phyloP scores from a whole-genome alignment of 768 basidiomycete genomes.

The Russula vinacea region DNA sequence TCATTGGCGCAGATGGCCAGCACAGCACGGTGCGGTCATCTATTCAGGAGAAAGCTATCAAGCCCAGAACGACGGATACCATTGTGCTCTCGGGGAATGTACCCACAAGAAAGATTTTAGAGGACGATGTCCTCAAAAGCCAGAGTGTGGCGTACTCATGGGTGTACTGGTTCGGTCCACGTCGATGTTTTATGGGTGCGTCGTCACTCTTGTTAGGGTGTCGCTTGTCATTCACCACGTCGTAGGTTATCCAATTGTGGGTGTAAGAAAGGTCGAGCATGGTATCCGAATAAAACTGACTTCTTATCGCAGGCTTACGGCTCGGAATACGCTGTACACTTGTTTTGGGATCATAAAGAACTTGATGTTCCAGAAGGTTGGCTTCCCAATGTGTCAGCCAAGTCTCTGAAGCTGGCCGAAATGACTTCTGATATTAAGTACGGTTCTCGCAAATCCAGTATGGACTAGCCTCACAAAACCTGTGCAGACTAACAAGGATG shows the following conservation, averaged over 20 bases:
- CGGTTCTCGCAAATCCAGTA: background rate
- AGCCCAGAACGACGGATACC: slow-evolving; percentile 18
- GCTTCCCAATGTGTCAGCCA: slow-evolving; percentile 12
- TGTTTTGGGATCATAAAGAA: slow-evolving; percentile 21
- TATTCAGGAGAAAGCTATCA: slow-evolving; percentile 8
- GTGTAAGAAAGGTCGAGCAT: background rate
- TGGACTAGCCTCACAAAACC: background rate
- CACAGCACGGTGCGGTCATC: slow-evolving; percentile 23
- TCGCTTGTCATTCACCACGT: background rate
- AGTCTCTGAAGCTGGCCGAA: slow-evolving; percentile 7
- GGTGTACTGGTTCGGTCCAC: slow-evolving; percentile 24
- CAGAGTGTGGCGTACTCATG: slow-evolving; percentile 11
- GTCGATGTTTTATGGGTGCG: slow-evolving; percentile 21
- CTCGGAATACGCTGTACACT: slow-evolving; percentile 18
- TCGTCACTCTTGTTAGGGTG: background rate
- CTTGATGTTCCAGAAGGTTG: slow-evolving; percentile 27
- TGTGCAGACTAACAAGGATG: slow-evolving; percentile 14
- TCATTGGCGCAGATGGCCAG: slow-evolving; percentile 31
- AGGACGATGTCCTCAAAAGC: slow-evolving; percentile 16
- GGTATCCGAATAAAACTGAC: background rate
- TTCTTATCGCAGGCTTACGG: slow-evolving; percentile 2
- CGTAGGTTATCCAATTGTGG: slow-evolving; percentile 27
- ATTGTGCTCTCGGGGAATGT: slow-evolving; percentile 19
- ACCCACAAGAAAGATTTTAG: slow-evolving; percentile 14
- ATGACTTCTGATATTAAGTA: slow-evolving; percentile 21